A percentile compares a stretch with the other conserved stretches of the same genome.
Conservation (phyloP, 257 asterid genomes). For the Solanum corneliomulleri region DNA sequence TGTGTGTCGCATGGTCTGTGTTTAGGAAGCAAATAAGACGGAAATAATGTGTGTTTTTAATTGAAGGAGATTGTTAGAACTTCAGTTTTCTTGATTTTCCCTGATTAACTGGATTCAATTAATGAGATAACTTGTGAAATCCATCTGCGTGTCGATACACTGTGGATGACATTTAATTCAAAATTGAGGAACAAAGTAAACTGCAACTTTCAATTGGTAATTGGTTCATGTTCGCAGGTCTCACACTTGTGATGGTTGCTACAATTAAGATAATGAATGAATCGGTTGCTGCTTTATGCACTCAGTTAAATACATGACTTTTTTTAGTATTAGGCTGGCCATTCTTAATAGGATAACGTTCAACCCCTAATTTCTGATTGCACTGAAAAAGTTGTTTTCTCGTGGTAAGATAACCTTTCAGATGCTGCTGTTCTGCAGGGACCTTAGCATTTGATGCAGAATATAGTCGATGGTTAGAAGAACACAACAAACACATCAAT, state of each 20-base stretch:
- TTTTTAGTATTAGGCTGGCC: background rate
- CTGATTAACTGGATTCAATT: background rate
- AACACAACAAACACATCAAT: constrained; percentile 51
- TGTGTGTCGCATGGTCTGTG: background rate
- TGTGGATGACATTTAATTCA: background rate
- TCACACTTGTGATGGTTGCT: background rate
- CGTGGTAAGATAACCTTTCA: background rate
- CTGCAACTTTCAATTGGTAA: background rate
- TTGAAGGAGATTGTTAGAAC: background rate
- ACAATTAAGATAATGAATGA: background rate
- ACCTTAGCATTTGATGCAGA: constrained; percentile 85
- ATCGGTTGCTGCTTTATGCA: background rate
- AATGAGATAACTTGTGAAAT: background rate
- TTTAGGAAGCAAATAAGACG: background rate
- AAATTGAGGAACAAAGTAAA: background rate
- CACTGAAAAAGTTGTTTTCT: background rate
- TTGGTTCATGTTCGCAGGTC: background rate
- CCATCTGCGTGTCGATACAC: background rate
- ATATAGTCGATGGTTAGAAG: constrained; percentile 79
- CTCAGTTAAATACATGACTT: background rate
- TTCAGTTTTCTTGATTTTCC: background rate
- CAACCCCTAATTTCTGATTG: background rate
- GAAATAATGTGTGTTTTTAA: background rate
- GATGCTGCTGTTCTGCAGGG: constrained; percentile 30
- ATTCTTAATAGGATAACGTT: background rate